A percentile compares a stretch with the other conserved stretches of the same genome.
These are phyloP conservation scores for Metarhizium robertsii DNA, from an alignment of 2,329 filamentous ascomycete genomes.

Conservation along the genomic window DNA sequence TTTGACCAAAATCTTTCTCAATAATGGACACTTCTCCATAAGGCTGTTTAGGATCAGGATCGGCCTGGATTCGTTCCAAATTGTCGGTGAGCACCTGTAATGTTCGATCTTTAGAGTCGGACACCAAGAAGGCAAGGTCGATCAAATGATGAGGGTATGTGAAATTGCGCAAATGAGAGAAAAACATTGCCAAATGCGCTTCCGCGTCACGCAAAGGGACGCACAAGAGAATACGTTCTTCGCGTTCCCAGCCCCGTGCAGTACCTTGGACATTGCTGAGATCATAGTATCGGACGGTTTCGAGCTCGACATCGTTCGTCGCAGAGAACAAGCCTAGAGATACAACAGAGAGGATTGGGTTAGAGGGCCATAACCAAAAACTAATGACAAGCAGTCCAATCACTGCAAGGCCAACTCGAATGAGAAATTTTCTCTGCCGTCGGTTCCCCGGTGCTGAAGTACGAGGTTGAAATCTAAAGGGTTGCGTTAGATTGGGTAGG, in stretches of 20 bases:
- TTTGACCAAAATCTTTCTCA: slow-evolving; percentile 97
- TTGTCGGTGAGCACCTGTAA: slow-evolving; percentile 65
- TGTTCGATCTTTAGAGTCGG: slow-evolving; percentile 92
- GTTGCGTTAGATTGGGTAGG: background rate
- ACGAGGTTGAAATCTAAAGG: slow-evolving; percentile 63
- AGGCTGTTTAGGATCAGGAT: slow-evolving; percentile 68
- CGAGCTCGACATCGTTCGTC: slow-evolving; percentile 65
- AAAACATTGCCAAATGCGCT: slow-evolving; percentile 93
- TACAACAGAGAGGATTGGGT: slow-evolving; percentile 48
- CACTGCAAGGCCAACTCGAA: slow-evolving; percentile 53
- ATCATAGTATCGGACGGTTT: slow-evolving; percentile 96
- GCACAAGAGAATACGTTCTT: slow-evolving; percentile 90
- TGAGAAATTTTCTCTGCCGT: slow-evolving; percentile 62
- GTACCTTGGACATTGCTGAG: slow-evolving; percentile 85
- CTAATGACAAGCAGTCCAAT: slow-evolving; percentile 56
- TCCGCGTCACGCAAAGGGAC: slow-evolving; percentile 90
- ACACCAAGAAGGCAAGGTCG: slow-evolving; percentile 92
- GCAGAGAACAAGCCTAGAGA: slow-evolving; percentile 63
- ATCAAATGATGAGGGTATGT: slow-evolving; percentile 96
- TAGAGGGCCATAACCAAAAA: slow-evolving; percentile 67
- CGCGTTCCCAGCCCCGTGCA: slow-evolving; percentile 87
- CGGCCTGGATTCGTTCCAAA: slow-evolving; percentile 69
- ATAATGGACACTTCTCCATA: slow-evolving; percentile 97
- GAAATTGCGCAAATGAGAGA: slow-evolving; percentile 90
- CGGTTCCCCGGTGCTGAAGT: slow-evolving; percentile 61